Evolutionary conservation across 2,329 filamentous ascomycete species (phyloP).

Genomic region (Thermoascus crustaceus): DNA sequence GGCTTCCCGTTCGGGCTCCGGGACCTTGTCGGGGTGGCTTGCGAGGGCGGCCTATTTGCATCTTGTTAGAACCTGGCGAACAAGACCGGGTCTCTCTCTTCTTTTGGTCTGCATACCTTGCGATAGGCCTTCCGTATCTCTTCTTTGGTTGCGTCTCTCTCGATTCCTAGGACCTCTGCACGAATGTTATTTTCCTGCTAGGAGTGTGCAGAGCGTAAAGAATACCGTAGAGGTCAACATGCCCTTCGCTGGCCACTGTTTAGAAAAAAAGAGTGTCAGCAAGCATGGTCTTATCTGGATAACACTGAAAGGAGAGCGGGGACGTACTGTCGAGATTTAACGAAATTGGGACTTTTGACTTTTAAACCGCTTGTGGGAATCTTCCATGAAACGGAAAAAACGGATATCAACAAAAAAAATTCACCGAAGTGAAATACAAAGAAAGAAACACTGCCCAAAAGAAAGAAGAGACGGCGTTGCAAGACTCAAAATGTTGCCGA

Average conservation of each 20-base stretch:
- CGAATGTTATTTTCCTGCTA: neutral
- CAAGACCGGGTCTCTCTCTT: too few relatives aligned
- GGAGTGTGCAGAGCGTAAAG: neutral
- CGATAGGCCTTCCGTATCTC: slow-evolving; percentile 95
- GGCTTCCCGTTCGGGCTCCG: slow-evolving; percentile 72
- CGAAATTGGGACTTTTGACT: too few relatives aligned
- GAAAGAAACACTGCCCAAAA: too few relatives aligned
- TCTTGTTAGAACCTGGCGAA: too few relatives aligned
- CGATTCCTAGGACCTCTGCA: slow-evolving; percentile 70
- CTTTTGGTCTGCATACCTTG: slow-evolving; percentile 56
- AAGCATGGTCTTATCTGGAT: too few relatives aligned
- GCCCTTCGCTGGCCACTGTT: slow-evolving; percentile 25
- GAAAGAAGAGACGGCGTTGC: too few relatives aligned
- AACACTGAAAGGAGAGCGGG: neutral
- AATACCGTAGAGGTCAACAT: slow-evolving; percentile 56
- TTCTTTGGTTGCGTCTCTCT: slow-evolving; percentile 61
- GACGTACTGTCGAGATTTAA: too few relatives aligned
- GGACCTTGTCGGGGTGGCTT: slow-evolving; percentile 92
- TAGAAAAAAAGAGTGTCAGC: neutral
- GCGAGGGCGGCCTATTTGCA: slow-evolving; percentile 82
- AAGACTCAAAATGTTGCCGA: too few relatives aligned
- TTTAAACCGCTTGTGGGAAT: too few relatives aligned
- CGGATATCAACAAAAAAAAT: too few relatives aligned
- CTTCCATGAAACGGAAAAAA: too few relatives aligned
- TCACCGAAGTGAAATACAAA: too few relatives aligned